These are phyloP conservation scores for Geranium brycei DNA, from an alignment of 345 rosid species.

Conservation along the genomic window DNA sequence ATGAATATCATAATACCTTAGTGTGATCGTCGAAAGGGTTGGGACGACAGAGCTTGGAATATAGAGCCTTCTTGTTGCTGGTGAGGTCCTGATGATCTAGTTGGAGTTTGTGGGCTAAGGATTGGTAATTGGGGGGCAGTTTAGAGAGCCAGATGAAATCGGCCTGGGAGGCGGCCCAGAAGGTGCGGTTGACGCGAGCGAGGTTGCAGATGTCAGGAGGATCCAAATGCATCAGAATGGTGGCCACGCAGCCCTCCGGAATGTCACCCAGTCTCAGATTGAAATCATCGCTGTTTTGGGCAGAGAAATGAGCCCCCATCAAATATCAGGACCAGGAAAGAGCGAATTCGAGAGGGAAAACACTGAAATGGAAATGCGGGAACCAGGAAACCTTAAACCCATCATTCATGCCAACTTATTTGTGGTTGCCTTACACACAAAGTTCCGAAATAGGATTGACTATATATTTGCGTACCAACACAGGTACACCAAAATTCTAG, in stretches of 20 bases:
- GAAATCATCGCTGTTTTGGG: no score
- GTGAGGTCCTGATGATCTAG: neutral
- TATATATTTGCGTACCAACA: no score
- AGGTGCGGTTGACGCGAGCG: conserved; percentile 21
- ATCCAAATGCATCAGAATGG: conserved; percentile 15
- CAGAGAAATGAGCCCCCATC: no score
- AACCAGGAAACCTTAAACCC: no score
- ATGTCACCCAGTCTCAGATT: conserved; percentile 17
- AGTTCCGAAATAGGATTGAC: no score
- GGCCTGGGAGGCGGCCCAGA: conserved; percentile 21
- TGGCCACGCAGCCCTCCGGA: conserved; percentile 24
- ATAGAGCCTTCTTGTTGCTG: conserved; percentile 24
- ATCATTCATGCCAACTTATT: no score
- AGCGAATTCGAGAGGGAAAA: no score
- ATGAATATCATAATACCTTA: conserved; percentile 14
- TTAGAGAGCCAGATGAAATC: conserved; percentile 29
- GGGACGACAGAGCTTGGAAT: conserved; percentile 17
- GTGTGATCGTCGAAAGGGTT: conserved; percentile 21
- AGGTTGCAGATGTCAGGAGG: conserved; percentile 25
- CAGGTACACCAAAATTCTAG: no score
- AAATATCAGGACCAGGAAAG: no score
- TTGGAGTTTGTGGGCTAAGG: conserved; percentile 8
- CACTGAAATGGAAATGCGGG: no score
- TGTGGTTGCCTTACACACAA: no score
- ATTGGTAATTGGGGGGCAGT: conserved; percentile 22